Evolutionary conservation across 106 monocot genomes (phyloP), one percentile per base, ranked within the genome.

Genomic region (Ottelia alismoides): DNA sequence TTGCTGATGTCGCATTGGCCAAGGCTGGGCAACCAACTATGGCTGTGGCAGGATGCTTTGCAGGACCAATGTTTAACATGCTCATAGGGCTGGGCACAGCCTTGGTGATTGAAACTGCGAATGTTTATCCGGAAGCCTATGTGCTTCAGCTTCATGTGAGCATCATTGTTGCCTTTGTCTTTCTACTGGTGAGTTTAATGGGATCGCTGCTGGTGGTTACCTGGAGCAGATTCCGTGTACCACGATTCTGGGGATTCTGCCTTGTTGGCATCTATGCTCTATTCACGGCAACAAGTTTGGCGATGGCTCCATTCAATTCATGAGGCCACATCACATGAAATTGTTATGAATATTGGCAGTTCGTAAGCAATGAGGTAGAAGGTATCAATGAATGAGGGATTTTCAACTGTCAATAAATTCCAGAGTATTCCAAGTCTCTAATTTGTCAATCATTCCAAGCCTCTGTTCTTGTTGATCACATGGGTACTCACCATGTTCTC

Each of bases 61-160:
- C 76, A 1, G 96, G 96, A 19, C 96, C 96, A 62, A 90, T 90
- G 85, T 98, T 98, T 55, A 90, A 98, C 60, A 90, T 98, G 89
- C 70, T 98, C 24, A 69, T 98, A 30, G 96, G 96, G 2, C 56
- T 98, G 55, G 96, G 96, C 21, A 68, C 76, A 0, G 96, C 74
- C 10, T 49, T 90, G 44, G 82, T 85, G 23, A 71, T 85, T 31
- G 76, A 90, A 51, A 74, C 96, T 1, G 62, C 63, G 5, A 75
- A 58, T 20, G 59, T 75, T 2, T 80, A 98, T 49, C 96, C 96
- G 0, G 63, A 21, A 49, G 72, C 85, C 47, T 90, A 85, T 69
- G 68, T 58, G 61, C 79, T 98, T 11, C 67, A 32, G 29, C 83
- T 98, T 56, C 53, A 98, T 57, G 26, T 74, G 1, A 69, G 77